These are phyloP conservation scores for Solanum chilense DNA, from an alignment of 257 asterid genomes.

Conservation along the genomic window DNA sequence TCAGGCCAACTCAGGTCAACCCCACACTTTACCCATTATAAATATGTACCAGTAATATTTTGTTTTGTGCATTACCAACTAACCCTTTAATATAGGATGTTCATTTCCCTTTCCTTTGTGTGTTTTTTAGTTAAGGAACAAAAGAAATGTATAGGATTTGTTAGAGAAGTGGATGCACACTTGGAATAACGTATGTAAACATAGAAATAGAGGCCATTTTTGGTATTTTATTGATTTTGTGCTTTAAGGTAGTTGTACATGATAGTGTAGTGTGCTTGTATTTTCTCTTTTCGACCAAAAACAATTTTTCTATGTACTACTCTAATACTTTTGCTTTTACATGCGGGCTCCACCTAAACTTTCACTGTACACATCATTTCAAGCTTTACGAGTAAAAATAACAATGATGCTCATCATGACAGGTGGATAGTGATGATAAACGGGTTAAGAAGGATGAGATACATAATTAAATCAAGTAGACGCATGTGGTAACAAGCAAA, in stretches of 20 bases:
- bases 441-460: not conserved
- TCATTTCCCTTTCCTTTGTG: not conserved
- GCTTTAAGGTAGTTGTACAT: not conserved
- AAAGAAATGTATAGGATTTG: not conserved
- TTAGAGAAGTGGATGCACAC: not conserved
- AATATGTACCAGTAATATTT: not conserved
- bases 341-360: not conserved
- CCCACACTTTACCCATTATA: not conserved
- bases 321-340: not conserved
- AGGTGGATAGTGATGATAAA: not conserved
- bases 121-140: not conserved
- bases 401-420: not conserved
- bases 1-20: not conserved
- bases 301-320: not conserved
- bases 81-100: not conserved
- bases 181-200: not conserved
- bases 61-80: not conserved
- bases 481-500: not conserved
- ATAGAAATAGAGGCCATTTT: not conserved
- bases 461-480: not conserved
- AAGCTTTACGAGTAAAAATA: not conserved
- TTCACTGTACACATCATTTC: not conserved
- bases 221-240: not conserved
- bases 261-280: not conserved
- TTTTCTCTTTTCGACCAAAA: not conserved